Base-by-base conservation (phyloP, 1,284 basidiomycete genomes). In the Meira nashicola region DNA sequence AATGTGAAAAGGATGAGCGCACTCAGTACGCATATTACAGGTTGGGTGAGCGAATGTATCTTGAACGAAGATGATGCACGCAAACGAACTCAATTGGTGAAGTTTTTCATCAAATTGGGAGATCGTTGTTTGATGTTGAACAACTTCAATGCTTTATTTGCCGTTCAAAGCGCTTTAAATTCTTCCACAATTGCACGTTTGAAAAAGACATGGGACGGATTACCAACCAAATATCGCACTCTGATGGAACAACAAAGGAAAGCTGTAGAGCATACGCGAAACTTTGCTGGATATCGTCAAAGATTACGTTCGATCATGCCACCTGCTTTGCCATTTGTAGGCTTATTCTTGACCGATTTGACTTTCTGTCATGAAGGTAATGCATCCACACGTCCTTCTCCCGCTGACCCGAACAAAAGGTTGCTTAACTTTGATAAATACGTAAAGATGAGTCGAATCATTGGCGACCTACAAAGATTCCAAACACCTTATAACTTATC, bases 361-460 rank as follows among this genome's bases (percentile, higher is more conserved):
- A 97, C 92, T 1, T 98, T 97, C 80, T 93, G 91, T 70, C 86
- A 89, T 55, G 94, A 95, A 74, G 94, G 94, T 40, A 97, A 97
- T 78, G 87, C 91, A 8, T 87, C 89, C 8, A 84, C 87, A 69
- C 84, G 94, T 64, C 83, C 87, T n/a, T 89, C 90, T 11, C 89
- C 78, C 7, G 38, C 63, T 14, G 86, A 87, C 57, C 82, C 87
- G 1, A 84, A 85, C 53, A 87, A 90, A 78, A 89, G 87, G 74
- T 80, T 98, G 51, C 84, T 97, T 78, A 98, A 98, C 80, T 93
- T 95, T 78, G 94, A 93, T 81, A 78, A 79, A 52, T 81, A 80
- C 61, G 86, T 67, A 54, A 71, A 74, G 65, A 70, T 77, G 53
- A 67, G 66, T 51, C 63, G 68, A 15, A 69, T 66, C n/a, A 55